Base-by-base conservation (phyloP, 257 asterid genomes). In the Vinca minor region DNA sequence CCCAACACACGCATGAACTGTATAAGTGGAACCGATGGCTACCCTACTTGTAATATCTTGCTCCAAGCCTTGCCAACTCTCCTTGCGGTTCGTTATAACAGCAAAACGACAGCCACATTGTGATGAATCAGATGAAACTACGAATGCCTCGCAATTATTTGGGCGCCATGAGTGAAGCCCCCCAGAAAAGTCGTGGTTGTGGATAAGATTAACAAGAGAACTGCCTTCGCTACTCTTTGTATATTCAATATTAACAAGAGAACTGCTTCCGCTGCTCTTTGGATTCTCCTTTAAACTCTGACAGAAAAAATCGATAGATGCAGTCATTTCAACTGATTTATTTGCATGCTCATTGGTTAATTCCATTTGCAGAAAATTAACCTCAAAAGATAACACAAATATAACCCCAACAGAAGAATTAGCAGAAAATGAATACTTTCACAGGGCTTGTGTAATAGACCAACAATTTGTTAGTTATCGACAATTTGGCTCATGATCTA, bases 11-110 rank as follows among this genome's bases (percentile, higher is more conserved):
- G 94, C 92, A 67, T 83, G 76, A 13, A 87, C 89, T 8, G 17
- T 71, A 59, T 82, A 87, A 62, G 81, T 76, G 68, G 79, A 42
- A 38, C 92, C 92, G 2, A 66, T 59, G 23, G 77, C 76, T 59
- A 87, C 82, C 65, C 76, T 53, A 61, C 62, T 55, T 0, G 92
- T 89, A 41, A 89, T 85, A 69, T 89, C 87, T 83, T 89, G 94
- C 70, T 83, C 94, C 57, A 89, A 81, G 49, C 97, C 97, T 62
- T 89, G 97, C 95, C 95, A 89, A 46, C 69, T 52, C 71, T 85
- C 88, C 58, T 65, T 79, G 46, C 95, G 85, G 65, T 79, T 76
- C 48, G 90, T 81, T 17, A 87, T 60, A 45, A 76, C 82, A 26
- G 90, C 97, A 72, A 74, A 87, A 42, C 39, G 74, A 34, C 79